A percentile compares a stretch with the other conserved stretches of the same genome.
phyloP scores from a whole-genome alignment of 345 rosid species.

The Eucalyptus decipiens region DNA sequence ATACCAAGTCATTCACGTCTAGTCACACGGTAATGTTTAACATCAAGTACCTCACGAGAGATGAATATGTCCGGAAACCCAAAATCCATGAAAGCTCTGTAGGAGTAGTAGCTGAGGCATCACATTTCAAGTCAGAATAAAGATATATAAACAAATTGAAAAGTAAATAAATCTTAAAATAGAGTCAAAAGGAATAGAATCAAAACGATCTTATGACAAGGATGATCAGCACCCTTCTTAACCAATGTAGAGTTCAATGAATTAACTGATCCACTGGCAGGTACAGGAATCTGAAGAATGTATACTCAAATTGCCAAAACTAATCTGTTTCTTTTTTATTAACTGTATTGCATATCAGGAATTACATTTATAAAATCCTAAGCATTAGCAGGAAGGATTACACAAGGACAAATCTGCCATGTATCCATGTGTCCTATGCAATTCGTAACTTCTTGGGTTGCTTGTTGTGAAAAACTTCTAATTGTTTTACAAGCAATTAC shows the following conservation, averaged over 20 bases:
- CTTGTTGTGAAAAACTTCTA: background rate
- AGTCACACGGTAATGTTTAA: background rate
- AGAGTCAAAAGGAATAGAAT: background rate
- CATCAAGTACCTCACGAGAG: slow-evolving; percentile 82
- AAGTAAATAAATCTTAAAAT: background rate
- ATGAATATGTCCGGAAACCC: slow-evolving; percentile 81
- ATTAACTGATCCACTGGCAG: background rate
- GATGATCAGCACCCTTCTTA: background rate
- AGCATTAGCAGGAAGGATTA: background rate
- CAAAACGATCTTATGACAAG: background rate
- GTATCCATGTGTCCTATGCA: background rate
- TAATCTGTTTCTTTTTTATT: background rate
- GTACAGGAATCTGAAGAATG: background rate
- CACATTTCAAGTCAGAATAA: slow-evolving; percentile 1
- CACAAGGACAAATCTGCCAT: background rate
- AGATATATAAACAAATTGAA: background rate
- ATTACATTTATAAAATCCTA: background rate
- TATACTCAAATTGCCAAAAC: background rate
- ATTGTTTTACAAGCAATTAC: background rate
- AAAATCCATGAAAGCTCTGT: slow-evolving; percentile 67
- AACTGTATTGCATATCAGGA: background rate
- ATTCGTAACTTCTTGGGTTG: background rate
- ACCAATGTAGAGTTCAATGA: background rate
- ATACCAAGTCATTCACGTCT: background rate
- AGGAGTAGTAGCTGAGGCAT: slow-evolving; percentile 74